These are phyloP conservation scores for Dalbergia oliveri DNA, from an alignment of 306 rosid species.

Conservation along the genomic window DNA sequence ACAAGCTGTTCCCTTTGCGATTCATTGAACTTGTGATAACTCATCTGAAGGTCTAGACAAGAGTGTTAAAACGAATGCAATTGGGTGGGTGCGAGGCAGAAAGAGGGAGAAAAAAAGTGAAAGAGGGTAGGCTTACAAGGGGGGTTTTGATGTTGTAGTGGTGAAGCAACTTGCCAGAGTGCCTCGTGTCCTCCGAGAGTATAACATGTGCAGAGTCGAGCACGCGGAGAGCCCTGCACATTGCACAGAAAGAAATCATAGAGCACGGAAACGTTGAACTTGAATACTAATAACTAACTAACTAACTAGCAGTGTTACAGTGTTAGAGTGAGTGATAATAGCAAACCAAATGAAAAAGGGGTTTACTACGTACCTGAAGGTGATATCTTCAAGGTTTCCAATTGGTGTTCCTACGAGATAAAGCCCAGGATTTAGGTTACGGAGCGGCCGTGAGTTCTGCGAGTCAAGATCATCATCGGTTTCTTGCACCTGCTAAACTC, in stretches of 20 bases:
- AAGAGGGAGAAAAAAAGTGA: too few species aligned
- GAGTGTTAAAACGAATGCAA: constrained; percentile 45
- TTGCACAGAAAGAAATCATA: neutral
- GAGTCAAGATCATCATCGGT: constrained; percentile 14
- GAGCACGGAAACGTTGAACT: neutral
- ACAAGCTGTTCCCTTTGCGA: constrained; percentile 83
- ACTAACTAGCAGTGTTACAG: too few species aligned
- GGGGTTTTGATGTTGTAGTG: constrained; percentile 86
- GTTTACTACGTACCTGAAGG: constrained; percentile 61
- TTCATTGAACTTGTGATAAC: constrained; percentile 95
- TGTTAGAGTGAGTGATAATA: neutral
- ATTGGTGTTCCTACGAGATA: constrained; percentile 93
- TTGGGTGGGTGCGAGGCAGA: neutral
- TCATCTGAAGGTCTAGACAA: constrained; percentile 68
- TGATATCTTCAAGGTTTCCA: constrained; percentile 67
- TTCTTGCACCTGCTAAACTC: constrained; percentile 32
- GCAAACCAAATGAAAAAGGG: neutral
- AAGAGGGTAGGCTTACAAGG: constrained; percentile 61
- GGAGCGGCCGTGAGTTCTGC: neutral
- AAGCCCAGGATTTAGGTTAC: constrained; percentile 74
- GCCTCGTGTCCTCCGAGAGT: constrained; percentile 94
- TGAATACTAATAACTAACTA: neutral
- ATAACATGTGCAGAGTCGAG: constrained; percentile 80
- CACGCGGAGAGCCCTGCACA: constrained; percentile 81
- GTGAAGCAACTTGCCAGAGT: constrained; percentile 88